Conservation (phyloP, 2,329 filamentous ascomycete species). For the Periconia macrospinosa region DNA sequence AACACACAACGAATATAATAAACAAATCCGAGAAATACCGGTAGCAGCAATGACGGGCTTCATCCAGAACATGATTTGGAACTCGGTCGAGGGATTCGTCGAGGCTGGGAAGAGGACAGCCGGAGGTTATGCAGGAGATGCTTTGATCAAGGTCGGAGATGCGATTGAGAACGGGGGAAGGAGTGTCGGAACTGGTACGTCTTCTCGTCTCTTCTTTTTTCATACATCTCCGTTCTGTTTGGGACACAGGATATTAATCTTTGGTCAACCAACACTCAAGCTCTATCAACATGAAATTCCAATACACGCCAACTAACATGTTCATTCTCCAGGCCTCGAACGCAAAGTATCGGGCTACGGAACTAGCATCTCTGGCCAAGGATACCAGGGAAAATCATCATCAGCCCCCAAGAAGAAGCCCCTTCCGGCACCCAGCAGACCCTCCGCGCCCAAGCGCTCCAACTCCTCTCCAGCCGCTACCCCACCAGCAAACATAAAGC, state of each 20-base stretch:
- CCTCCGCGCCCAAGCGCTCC: conserved; percentile 31
- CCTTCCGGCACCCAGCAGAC: neutral
- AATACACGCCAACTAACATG: neutral
- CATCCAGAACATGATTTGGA: conserved; percentile 42
- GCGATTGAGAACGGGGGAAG: conserved; percentile 38
- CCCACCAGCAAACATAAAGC: conserved; percentile 15
- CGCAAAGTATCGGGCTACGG: conserved; percentile 33
- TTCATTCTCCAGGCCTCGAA: conserved; percentile 28
- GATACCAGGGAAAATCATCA: conserved; percentile 24
- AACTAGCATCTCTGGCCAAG: conserved; percentile 31
- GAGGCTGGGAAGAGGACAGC: conserved; percentile 39
- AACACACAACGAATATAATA: neutral
- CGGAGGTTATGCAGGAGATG: conserved; percentile 42
- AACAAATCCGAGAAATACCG: neutral
- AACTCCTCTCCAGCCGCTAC: conserved; percentile 34
- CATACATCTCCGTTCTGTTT: neutral
- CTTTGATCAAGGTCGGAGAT: conserved; percentile 42
- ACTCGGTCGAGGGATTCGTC: conserved; percentile 41
- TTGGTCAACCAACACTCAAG: neutral
- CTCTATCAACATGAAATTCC: neutral
- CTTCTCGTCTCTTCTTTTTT: neutral
- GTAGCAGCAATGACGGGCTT: conserved; percentile 28
- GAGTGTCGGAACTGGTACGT: conserved; percentile 35
- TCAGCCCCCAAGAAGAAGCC: conserved; percentile 25
- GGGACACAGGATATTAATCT: neutral